These are phyloP conservation scores for Daedalea quercina DNA, from an alignment of 768 basidiomycete genomes.

Conservation along the genomic window DNA sequence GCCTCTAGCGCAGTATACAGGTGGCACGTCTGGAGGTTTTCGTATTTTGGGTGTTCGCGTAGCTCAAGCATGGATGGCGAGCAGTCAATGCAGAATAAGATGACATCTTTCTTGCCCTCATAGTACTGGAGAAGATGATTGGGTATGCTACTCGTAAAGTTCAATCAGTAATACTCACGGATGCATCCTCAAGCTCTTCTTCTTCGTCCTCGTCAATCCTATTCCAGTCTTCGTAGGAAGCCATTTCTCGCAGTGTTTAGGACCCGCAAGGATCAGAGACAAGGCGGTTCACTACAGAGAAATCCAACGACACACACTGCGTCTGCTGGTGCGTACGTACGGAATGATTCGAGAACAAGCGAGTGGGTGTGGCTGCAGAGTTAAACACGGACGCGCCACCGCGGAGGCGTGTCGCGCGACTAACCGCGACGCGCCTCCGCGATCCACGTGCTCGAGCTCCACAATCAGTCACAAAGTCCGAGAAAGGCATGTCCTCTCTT, in stretches of 20 bases:
- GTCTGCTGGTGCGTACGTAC: too few relatives aligned
- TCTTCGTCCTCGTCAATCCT: conserved; percentile 76
- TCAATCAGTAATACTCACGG: conserved; percentile 31
- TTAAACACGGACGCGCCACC: not conserved
- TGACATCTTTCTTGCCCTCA: conserved; percentile 76
- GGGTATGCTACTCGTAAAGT: not conserved
- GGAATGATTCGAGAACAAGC: too few relatives aligned
- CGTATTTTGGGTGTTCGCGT: conserved; percentile 55
- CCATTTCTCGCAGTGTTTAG: conserved; percentile 32
- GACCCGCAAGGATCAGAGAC: too few relatives aligned
- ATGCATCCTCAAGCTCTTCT: conserved; percentile 68
- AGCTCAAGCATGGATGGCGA: conserved; percentile 83
- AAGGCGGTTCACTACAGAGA: too few relatives aligned
- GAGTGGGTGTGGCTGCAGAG: too few relatives aligned
- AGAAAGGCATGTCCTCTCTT: too few relatives aligned
- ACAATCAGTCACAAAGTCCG: too few relatives aligned
- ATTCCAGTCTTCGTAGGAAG: conserved; percentile 78
- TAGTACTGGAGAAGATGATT: conserved; percentile 13
- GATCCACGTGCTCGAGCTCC: conserved; percentile 8
- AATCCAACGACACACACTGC: too few relatives aligned
- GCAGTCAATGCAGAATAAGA: conserved; percentile 94
- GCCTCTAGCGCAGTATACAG: conserved; percentile 74
- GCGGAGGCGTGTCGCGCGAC: not conserved
- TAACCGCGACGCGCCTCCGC: conserved; percentile 9
- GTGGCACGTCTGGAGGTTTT: conserved; percentile 67